These are phyloP conservation scores for Orobanche coerulescens DNA, from an alignment of 257 asterid genomes.

Conservation along the genomic window DNA sequence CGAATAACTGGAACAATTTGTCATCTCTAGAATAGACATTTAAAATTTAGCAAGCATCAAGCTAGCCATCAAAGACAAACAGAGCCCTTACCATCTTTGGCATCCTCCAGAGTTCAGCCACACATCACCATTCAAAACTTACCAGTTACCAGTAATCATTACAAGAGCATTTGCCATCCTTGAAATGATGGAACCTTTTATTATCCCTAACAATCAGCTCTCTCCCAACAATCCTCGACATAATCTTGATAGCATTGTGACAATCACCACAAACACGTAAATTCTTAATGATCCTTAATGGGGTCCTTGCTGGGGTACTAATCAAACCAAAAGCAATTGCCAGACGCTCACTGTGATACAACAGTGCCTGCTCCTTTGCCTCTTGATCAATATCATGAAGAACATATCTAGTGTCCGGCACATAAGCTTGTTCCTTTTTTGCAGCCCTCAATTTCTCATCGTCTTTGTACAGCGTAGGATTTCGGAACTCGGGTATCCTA, in stretches of 20 bases:
- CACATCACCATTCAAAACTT: conserved; percentile 11
- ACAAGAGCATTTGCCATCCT: conserved; percentile 90
- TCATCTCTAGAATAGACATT: not conserved
- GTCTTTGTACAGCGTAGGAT: conserved; percentile 71
- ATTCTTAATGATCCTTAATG: conserved; percentile 80
- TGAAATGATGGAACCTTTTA: conserved; percentile 88
- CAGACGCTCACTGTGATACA: conserved; percentile 89
- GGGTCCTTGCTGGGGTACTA: conserved; percentile 85
- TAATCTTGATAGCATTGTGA: conserved; percentile 88
- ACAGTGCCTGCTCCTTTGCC: conserved; percentile 93
- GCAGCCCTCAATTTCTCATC: conserved; percentile 87
- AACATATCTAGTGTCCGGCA: conserved; percentile 89
- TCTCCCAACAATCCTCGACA: conserved; percentile 97
- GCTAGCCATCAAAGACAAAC: conserved; percentile 10
- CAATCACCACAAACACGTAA: conserved; percentile 90
- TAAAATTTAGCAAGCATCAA: not conserved
- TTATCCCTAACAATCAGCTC: conserved; percentile 86
- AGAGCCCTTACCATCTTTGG: conserved; percentile 11
- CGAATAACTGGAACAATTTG: not conserved
- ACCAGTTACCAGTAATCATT: conserved; percentile 98
- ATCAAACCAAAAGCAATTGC: conserved; percentile 94
- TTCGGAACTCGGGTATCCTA: conserved; percentile 65
- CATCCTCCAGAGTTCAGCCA: no score
- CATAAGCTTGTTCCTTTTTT: conserved; percentile 78
- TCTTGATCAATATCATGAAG: conserved; percentile 98